Evolutionary conservation across 2,329 filamentous ascomycete species (phyloP).

Genomic region (Trichoderma oligosporum): DNA sequence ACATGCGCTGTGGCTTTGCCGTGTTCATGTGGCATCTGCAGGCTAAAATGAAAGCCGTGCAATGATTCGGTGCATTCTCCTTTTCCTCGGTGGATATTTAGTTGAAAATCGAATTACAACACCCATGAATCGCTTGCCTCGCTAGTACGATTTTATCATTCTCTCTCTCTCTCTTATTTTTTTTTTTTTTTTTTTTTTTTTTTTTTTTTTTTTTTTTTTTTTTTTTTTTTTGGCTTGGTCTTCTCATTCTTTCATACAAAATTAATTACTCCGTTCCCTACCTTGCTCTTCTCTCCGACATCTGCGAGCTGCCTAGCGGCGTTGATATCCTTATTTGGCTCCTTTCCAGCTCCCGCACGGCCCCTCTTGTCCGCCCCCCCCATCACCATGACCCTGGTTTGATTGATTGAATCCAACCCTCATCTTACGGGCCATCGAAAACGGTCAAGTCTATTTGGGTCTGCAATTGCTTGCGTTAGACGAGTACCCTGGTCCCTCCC

Average conservation of each 20-base stretch:
- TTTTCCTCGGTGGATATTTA: conserved; percentile 12
- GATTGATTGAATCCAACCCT: conserved; percentile 12
- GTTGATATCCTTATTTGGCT: neutral
- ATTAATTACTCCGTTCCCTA: too few relatives aligned
- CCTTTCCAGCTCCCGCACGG: conserved; percentile 1
- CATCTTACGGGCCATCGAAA: conserved; percentile 19
- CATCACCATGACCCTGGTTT: conserved; percentile 20
- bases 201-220: conserved; percentile 3
- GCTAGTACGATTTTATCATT: conserved; percentile 6
- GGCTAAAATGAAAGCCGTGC: conserved; percentile 9
- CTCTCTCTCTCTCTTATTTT: neutral
- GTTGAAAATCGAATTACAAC: conserved; percentile 14
- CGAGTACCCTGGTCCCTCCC: conserved; percentile 7
- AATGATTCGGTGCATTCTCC: conserved; percentile 18
- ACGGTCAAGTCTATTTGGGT: conserved; percentile 3
- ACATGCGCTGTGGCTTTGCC: conserved; percentile 6
- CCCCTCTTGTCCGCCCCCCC: conserved; percentile 11
- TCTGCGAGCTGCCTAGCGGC: neutral
- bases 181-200: neutral
- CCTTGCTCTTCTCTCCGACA: neutral
- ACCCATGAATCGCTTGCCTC: conserved; percentile 18
- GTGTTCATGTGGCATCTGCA: conserved; percentile 10
- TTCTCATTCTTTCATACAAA: neutral
- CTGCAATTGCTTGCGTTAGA: conserved; percentile 8
- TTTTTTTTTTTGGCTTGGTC: neutral